Evolutionary conservation across 345 rosid genomes (phyloP), one percentile per base, ranked within the genome.

Genomic region (Reutealis trisperma): DNA sequence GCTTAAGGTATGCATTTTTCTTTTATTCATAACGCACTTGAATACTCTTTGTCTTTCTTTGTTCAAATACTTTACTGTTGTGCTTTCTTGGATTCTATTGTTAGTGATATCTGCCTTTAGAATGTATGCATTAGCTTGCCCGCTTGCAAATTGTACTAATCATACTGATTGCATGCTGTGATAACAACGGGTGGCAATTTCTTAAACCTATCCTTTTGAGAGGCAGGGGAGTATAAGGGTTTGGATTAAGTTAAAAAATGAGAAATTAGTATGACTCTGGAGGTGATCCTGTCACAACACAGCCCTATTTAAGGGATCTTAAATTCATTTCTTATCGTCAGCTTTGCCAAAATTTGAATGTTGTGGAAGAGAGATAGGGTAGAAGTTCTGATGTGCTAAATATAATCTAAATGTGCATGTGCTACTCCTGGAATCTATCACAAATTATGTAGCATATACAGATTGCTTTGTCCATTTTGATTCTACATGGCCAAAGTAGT

Each of bases 1-100:
- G 97, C 75, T 86, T 93, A 82, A 91, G 99, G 99, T 93, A 87
- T 77, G 37, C 37, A 21, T 67, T 75, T 77, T 63, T 12, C 14
- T 77, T 68, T 27, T 42, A n/a, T 24, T 45, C 42, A 72, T 44
- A 32, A 7, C 32, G 22, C 45, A 62, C 19, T 72, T 22, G 42
- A 58, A n/a, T 70, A 24, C 27, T 58, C 45, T 54, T 54, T 69
- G 18, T 55, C 44, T 11, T 27, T 24, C 34, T 42, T 25, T 67
- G 10, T 58, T 57, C 55, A 4, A 54, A 79, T 2, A 49, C 58
- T 55, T 41, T 10, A 21, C 2, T 16, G 58, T 75, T 37, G 30
- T 71, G 22, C 70, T 32, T 51, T 73, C 13, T 63, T 32, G n/a
- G 16, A 25, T 54, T 10, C 37, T 57, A 71, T 78, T 25, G 22